Evolutionary conservation across 805 yeast genomes (phyloP).

Genomic region (Zygosaccharomyces bisporus): DNA sequence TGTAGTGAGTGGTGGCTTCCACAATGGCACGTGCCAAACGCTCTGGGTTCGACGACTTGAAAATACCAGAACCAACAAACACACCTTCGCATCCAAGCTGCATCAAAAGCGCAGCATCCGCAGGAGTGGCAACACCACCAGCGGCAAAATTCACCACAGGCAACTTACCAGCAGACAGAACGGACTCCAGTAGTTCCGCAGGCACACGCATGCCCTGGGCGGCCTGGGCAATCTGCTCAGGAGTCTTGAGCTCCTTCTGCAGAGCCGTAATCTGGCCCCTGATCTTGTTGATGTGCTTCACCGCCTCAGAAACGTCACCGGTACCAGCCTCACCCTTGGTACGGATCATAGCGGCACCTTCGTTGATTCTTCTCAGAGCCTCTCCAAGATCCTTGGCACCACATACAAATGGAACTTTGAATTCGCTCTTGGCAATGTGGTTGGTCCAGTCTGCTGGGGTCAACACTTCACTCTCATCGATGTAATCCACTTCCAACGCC

Average conservation of each 20-base stretch:
- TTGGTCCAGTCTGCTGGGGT: conserved; percentile 72
- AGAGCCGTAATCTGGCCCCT: conserved; percentile 45
- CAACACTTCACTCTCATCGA: conserved; percentile 80
- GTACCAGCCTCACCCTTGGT: conserved; percentile 90
- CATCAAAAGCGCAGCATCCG: conserved; percentile 84
- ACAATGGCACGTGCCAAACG: conserved; percentile 75
- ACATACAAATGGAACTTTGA: conserved; percentile 75
- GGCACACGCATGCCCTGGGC: conserved; percentile 63
- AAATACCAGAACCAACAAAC: conserved; percentile 75
- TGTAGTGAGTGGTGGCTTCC: conserved; percentile 67
- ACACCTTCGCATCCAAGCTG: conserved; percentile 77
- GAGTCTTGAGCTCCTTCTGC: conserved; percentile 38
- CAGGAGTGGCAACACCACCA: conserved; percentile 85
- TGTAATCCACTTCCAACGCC: conserved; percentile 69
- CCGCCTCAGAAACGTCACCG: conserved; percentile 82
- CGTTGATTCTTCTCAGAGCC: conserved; percentile 71
- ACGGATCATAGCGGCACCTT: conserved; percentile 85
- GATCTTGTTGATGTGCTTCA: conserved; percentile 64
- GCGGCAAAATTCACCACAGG: conserved; percentile 87
- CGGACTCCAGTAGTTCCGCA: conserved; percentile 46
- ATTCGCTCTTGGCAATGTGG: conserved; percentile 59
- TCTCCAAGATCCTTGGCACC: conserved; percentile 82
- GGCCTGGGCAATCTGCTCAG: conserved; percentile 44
- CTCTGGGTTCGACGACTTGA: conserved; percentile 69
- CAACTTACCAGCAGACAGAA: conserved; percentile 49